Conservation (phyloP, 1,139 yeast species). For the Lodderomyces metapsilosis region DNA sequence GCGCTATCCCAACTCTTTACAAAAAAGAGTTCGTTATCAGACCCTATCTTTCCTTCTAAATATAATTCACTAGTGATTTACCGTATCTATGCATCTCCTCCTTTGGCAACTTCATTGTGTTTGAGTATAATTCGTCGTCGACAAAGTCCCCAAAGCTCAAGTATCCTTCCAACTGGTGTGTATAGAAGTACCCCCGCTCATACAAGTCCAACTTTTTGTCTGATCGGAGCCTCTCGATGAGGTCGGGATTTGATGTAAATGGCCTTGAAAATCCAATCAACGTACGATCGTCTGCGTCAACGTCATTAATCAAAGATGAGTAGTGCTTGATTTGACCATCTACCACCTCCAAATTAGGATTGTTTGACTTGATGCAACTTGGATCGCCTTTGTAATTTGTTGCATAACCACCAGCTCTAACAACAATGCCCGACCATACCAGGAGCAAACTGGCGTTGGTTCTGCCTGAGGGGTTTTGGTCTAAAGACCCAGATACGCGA, state of each 20-base stretch:
- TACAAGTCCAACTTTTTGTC: slow-evolving; percentile 18
- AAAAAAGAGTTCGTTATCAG: no score
- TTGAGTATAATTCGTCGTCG: slow-evolving; percentile 10
- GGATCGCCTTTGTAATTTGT: slow-evolving; percentile 16
- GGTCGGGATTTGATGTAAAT: slow-evolving; percentile 51
- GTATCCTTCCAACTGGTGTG: slow-evolving; percentile 20
- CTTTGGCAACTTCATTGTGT: slow-evolving; percentile 7
- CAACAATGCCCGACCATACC: slow-evolving; percentile 15
- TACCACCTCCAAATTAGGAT: slow-evolving; percentile 11
- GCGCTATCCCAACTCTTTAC: no score
- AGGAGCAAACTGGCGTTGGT: slow-evolving; percentile 16
- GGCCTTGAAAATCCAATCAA: slow-evolving; percentile 46
- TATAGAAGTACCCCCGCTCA: slow-evolving; percentile 23
- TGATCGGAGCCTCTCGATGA: slow-evolving; percentile 33
- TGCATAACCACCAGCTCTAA: slow-evolving; percentile 20
- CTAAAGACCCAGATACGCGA: slow-evolving; percentile 18
- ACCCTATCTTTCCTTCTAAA: no score
- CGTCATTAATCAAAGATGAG: slow-evolving; percentile 15
- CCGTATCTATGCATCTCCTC: slow-evolving; percentile 13
- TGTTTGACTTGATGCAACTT: slow-evolving; percentile 17
- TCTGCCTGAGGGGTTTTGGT: slow-evolving; percentile 18
- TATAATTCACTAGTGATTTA: slow-evolving; percentile 1
- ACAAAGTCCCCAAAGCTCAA: slow-evolving; percentile 17
- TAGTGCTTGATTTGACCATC: slow-evolving; percentile 14
- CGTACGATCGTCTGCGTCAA: slow-evolving; percentile 27